A percentile compares a stretch with the other conserved stretches of the same genome.
phyloP scores from a whole-genome alignment of 768 basidiomycete genomes.

The Naganishia vaughanmartiniae region DNA sequence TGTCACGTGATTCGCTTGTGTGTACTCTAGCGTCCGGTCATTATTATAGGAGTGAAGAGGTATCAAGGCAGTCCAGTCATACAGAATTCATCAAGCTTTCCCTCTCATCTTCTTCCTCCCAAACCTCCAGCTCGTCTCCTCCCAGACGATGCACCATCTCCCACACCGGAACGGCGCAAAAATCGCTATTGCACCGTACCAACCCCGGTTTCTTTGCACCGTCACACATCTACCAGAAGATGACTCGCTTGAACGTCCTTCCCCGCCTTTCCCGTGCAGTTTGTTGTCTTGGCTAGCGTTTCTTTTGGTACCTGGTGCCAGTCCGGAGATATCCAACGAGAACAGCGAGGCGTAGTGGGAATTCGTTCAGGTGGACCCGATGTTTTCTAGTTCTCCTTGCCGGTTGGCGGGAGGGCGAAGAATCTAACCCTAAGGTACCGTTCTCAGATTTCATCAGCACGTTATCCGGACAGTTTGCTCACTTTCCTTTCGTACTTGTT shows the following conservation, averaged over 20 bases:
- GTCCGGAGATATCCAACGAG: constrained; percentile 20
- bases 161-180: background rate
- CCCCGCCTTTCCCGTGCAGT: no score
- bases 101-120: background rate
- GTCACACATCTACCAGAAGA: background rate
- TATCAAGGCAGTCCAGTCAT: no score
- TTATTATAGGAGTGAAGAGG: no score
- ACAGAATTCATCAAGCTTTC: no score
- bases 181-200: background rate
- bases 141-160: background rate
- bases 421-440: constrained; percentile 25
- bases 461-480: no score
- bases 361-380: constrained; percentile 11
- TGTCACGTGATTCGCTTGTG: no score
- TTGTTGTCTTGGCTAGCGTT: background rate
- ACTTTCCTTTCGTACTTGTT: background rate
- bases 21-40: no score
- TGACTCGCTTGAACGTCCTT: no score
- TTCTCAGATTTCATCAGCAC: background rate
- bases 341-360: constrained; percentile 18
- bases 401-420: background rate
- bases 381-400: constrained; percentile 12
- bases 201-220: background rate
- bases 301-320: background rate
- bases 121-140: background rate